phyloP scores from a whole-genome alignment of 306 rosid species.

The Trifolium fragiferum region DNA sequence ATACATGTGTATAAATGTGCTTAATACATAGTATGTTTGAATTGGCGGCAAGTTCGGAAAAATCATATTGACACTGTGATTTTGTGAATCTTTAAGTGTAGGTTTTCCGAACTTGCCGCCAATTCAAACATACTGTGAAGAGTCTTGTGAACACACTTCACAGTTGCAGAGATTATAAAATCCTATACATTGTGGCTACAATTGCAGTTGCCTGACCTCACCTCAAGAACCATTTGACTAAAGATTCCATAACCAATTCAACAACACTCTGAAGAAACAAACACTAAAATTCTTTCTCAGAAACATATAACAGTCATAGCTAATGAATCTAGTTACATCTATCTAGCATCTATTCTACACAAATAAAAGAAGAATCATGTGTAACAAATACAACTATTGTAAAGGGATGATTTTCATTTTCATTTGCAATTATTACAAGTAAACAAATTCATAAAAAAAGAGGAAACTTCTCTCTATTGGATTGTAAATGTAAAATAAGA shows the following conservation, averaged over 20 bases:
- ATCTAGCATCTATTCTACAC: background rate
- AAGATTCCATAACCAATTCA: slow-evolving; percentile 15
- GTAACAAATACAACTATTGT: slow-evolving; percentile 19
- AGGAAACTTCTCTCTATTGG: slow-evolving; percentile 30
- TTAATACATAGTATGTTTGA: background rate
- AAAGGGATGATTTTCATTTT: slow-evolving; percentile 48
- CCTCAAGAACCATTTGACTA: slow-evolving; percentile 1
- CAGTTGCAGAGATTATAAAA: background rate
- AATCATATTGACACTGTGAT: no score
- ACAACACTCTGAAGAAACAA: background rate
- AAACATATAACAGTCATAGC: background rate
- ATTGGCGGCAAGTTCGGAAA: no score
- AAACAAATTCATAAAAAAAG: slow-evolving; percentile 14
- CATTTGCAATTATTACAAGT: slow-evolving; percentile 46
- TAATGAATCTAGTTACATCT: slow-evolving; percentile 9
- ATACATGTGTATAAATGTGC: background rate
- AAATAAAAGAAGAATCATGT: slow-evolving; percentile 3
- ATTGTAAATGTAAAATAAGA: slow-evolving; percentile 27
- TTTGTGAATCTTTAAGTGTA: no score
- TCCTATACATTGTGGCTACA: background rate
- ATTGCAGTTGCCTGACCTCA: background rate
- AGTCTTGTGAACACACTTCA: no score
- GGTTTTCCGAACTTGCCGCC: no score
- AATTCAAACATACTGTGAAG: no score
- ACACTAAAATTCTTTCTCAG: slow-evolving; percentile 6